Conservation (phyloP, 352 stramenopile species). For the Phytophthora nicotianae region DNA sequence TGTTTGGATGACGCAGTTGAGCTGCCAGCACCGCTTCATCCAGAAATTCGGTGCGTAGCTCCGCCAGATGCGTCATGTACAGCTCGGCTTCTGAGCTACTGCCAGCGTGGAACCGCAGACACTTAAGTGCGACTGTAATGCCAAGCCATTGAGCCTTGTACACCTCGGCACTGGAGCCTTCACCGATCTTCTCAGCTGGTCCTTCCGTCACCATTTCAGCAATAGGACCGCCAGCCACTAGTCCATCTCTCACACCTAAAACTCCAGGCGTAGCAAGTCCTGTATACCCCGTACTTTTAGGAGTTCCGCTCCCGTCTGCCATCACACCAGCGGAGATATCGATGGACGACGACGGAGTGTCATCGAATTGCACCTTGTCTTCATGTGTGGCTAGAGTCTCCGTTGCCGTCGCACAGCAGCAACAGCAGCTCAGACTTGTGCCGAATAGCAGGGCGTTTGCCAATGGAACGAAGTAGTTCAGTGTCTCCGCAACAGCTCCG, state of each 20-base stretch:
- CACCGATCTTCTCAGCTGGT: conserved; percentile 67
- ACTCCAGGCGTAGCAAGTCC: conserved; percentile 5
- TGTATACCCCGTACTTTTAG: conserved; percentile 17
- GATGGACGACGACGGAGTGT: conserved; percentile 34
- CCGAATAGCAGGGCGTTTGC: conserved; percentile 71
- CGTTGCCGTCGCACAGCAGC: conserved; percentile 37
- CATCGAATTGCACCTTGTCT: conserved; percentile 16
- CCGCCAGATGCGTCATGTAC: conserved; percentile 71
- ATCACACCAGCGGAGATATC: conserved; percentile 26
- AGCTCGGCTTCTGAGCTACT: conserved; percentile 51
- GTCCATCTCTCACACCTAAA: conserved; percentile 21
- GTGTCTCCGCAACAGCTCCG: conserved; percentile 52
- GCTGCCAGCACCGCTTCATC: conserved; percentile 70
- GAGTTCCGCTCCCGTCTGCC: conserved; percentile 19
- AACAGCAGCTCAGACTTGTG: conserved; percentile 63
- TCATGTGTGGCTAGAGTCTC: conserved; percentile 12
- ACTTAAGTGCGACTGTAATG: conserved; percentile 82
- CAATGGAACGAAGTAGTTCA: conserved; percentile 65
- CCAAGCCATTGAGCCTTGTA: conserved; percentile 75
- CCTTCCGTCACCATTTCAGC: conserved; percentile 69
- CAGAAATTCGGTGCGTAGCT: conserved; percentile 66
- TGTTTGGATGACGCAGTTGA: conserved; percentile 73
- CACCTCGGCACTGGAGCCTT: conserved; percentile 67
- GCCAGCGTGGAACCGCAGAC: conserved; percentile 49
- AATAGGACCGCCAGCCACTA: conserved; percentile 33